Evolutionary conservation across 176 grass and related monocot species (phyloP).

Genomic region (Triticum timopheevii): DNA sequence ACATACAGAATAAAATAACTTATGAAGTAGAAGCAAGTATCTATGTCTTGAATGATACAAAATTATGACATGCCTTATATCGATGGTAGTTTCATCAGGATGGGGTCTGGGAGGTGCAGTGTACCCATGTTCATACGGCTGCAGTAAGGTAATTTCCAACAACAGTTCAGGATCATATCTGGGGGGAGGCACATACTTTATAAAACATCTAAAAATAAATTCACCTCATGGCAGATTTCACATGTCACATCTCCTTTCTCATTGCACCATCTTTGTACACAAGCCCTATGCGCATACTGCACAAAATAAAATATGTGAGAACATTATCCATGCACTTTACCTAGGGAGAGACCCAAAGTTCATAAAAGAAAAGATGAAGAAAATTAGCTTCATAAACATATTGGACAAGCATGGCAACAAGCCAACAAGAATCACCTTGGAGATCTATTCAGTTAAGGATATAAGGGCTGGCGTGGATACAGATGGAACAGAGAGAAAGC

Average conservation of each 20-base stretch:
- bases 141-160: constrained; percentile 31
- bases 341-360: not conserved
- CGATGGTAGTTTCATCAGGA: constrained; percentile 89
- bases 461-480: not conserved
- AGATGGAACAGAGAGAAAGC: not conserved
- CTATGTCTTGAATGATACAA: not conserved
- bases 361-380: not conserved
- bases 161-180: constrained; percentile 8
- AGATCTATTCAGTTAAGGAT: not conserved
- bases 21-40: constrained; percentile 6
- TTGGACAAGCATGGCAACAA: not conserved
- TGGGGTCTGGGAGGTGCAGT: constrained; percentile 68
- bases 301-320: constrained; percentile 31
- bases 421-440: not conserved
- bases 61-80: constrained; percentile 58
- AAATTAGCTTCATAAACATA: constrained; percentile 16
- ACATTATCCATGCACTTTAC: constrained; percentile 17
- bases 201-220: constrained; percentile 5
- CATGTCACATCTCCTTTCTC: constrained; percentile 89
- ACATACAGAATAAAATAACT: not conserved
- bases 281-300: constrained; percentile 90
- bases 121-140: constrained; percentile 88
- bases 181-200: not conserved
- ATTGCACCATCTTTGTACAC: constrained; percentile 92
- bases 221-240: constrained; percentile 84